phyloP scores from a whole-genome alignment of 2,329 filamentous ascomycete species.

The Aspergillus tanneri region DNA sequence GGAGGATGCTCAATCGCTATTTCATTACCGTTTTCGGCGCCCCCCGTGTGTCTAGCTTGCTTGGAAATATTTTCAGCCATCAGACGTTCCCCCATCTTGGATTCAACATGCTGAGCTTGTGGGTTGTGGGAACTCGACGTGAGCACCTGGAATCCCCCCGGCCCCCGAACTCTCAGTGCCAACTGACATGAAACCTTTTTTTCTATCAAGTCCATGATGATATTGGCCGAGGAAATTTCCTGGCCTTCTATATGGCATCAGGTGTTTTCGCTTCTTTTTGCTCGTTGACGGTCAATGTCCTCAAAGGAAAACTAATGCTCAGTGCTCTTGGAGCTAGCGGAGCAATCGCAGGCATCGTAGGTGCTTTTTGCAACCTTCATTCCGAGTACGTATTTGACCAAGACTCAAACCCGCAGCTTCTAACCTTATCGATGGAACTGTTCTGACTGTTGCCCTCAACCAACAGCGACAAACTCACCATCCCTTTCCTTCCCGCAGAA shows the following conservation, averaged over 20 bases:
- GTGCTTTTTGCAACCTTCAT: conserved; percentile 51
- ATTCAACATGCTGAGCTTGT: conserved; percentile 55
- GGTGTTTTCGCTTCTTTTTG: conserved; percentile 50
- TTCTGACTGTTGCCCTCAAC: background rate
- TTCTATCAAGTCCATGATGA: conserved; percentile 52
- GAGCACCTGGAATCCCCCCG: conserved; percentile 20
- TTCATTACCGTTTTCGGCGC: conserved; percentile 54
- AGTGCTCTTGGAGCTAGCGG: conserved; percentile 55
- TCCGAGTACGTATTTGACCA: conserved; percentile 37
- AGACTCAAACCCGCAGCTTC: too few species aligned
- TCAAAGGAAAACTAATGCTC: conserved; percentile 43
- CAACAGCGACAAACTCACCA: conserved; percentile 41
- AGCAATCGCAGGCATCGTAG: conserved; percentile 51
- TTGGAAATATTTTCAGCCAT: conserved; percentile 60
- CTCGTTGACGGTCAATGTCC: conserved; percentile 47
- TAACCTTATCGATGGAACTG: too few species aligned
- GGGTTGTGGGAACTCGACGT: conserved; percentile 54
- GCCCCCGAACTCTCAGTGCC: conserved; percentile 8
- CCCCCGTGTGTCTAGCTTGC: conserved; percentile 52
- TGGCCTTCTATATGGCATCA: conserved; percentile 52
- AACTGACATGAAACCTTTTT: conserved; percentile 2
- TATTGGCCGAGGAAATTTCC: conserved; percentile 56
- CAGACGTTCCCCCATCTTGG: conserved; percentile 53
- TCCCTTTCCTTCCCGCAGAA: conserved; percentile 42
- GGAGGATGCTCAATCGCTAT: conserved; percentile 57